A percentile compares a stretch with the other conserved stretches of the same genome.
phyloP scores from a whole-genome alignment of 139 green algal genomes.

The Desmodesmus armatus region DNA sequence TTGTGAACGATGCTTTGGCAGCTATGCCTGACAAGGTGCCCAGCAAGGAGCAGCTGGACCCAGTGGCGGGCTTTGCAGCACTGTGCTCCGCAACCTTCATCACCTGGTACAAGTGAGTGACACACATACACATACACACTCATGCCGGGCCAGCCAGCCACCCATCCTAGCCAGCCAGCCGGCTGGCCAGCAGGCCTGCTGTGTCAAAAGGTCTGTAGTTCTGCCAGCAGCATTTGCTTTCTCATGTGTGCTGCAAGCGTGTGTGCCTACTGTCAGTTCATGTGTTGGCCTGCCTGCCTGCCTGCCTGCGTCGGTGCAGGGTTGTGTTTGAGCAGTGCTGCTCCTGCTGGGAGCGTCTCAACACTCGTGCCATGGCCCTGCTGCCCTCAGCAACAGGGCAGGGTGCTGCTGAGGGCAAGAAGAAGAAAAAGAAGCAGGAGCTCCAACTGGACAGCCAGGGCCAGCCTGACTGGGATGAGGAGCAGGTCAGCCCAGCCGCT shows the following conservation, averaged over 20 bases:
- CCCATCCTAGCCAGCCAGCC: too few relatives aligned
- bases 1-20: not conserved
- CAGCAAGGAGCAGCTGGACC: slow-evolving; percentile 36
- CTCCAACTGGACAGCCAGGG: slow-evolving; percentile 6
- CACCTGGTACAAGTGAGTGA: slow-evolving; percentile 46
- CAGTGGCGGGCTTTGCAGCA: slow-evolving; percentile 24
- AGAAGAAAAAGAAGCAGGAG: not conserved
- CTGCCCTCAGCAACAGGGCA: slow-evolving; percentile 11
- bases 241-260: too few relatives aligned
- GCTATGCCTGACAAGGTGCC: slow-evolving; percentile 35
- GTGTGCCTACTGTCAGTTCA: not conserved
- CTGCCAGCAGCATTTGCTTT: too few relatives aligned
- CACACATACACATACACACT: not conserved
- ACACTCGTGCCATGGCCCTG: not conserved
- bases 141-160: too few relatives aligned
- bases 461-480: slow-evolving; percentile 4
- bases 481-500: not conserved
- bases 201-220: too few relatives aligned
- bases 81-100: slow-evolving; percentile 35
- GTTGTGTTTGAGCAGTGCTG: slow-evolving; percentile 39
- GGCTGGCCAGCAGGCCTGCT: too few relatives aligned
- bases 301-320: not conserved
- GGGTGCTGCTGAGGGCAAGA: not conserved
- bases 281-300: not conserved
- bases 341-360: not conserved